A percentile compares a stretch with the other conserved stretches of the same genome.
Conservation (phyloP, 495 filamentous ascomycete species). For the Hyaloscypha bicolor region DNA sequence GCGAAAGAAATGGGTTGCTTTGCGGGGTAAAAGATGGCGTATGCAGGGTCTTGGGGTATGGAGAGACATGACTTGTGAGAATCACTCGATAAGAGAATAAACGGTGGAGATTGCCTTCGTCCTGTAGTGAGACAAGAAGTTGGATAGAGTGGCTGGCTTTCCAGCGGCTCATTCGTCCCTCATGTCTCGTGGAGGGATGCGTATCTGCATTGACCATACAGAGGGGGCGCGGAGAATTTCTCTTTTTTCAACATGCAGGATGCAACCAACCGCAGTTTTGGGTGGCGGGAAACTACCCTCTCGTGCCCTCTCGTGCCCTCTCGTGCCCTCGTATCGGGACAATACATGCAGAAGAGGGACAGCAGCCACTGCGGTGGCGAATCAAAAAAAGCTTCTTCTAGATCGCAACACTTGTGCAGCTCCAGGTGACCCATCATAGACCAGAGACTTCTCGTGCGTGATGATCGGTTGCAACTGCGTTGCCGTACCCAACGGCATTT, state of each 20-base stretch:
- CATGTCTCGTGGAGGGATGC: conserved; percentile 14
- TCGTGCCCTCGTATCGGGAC: background rate
- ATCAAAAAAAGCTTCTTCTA: conserved; percentile 1
- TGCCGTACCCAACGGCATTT: background rate
- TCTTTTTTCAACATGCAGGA: background rate
- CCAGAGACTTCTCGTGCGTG: background rate
- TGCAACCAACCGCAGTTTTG: conserved; percentile 14
- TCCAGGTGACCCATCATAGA: background rate
- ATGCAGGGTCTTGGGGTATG: background rate
- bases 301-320: background rate
- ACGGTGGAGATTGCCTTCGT: conserved; percentile 9
- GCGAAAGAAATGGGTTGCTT: background rate
- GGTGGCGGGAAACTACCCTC: conserved; percentile 3
- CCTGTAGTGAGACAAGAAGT: background rate
- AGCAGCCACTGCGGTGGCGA: background rate
- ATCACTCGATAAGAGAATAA: background rate
- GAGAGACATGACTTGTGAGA: conserved; percentile 5
- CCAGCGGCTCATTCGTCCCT: conserved; percentile 11
- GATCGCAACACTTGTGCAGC: conserved; percentile 12
- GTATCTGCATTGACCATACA: conserved; percentile 5
- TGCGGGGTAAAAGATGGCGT: conserved; percentile 21
- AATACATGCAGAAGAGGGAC: background rate
- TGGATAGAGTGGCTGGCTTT: background rate
- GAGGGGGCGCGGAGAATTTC: conserved; percentile 5
- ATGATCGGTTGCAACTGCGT: background rate